Evolutionary conservation across 2,329 filamentous ascomycete genomes (phyloP).

Genomic region (Diaporthe batatas): DNA sequence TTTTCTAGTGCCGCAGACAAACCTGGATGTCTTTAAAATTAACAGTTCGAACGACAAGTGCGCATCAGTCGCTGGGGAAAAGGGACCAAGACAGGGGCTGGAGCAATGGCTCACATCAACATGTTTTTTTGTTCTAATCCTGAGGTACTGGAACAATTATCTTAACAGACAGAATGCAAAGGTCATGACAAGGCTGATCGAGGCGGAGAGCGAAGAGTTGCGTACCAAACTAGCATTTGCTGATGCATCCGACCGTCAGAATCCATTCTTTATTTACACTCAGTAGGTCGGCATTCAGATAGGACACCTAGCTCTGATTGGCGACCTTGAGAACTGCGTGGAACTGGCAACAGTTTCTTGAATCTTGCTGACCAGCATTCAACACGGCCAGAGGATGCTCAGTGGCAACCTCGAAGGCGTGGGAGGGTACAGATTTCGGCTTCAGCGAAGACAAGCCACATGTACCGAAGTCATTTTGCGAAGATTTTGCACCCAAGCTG

Average conservation of each 20-base stretch:
- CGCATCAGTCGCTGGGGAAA: not conserved
- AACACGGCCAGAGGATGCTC: no score
- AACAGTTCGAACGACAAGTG: not conserved
- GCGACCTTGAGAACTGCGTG: no score
- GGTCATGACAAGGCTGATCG: not conserved
- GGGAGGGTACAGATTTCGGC: not conserved
- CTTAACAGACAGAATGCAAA: not conserved
- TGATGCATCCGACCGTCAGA: conserved; percentile 45
- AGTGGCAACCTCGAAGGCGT: not conserved
- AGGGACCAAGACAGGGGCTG: not conserved
- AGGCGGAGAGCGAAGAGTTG: conserved; percentile 30
- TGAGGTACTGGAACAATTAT: conserved; percentile 44
- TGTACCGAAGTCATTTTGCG: not conserved
- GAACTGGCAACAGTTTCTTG: not conserved
- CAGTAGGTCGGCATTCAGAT: not conserved
- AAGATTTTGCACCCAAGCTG: not conserved
- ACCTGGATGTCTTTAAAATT: not conserved
- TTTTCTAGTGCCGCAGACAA: not conserved
- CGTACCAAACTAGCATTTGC: conserved; percentile 48
- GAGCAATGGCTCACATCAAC: conserved; percentile 12
- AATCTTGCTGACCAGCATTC: not conserved
- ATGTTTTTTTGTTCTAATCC: conserved; percentile 40
- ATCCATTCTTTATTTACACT: conserved; percentile 6
- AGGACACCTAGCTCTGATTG: not conserved
- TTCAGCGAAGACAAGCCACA: not conserved